These are phyloP conservation scores for Coemansia sp. DNA, from an alignment of 192 early-diverging fungal genomes.

Conservation along the genomic window DNA sequence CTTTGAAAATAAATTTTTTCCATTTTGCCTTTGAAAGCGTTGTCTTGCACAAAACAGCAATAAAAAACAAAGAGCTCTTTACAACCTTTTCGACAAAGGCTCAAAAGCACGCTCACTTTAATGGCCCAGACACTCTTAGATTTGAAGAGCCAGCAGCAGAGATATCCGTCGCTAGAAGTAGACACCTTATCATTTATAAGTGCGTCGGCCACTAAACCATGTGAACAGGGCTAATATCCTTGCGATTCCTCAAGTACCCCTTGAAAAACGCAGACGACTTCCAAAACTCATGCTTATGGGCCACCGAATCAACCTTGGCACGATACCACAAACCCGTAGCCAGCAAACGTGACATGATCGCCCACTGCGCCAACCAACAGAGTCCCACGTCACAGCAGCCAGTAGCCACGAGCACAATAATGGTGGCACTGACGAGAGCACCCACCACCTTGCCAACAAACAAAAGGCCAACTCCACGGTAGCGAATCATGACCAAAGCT, in stretches of 20 bases:
- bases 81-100: neutral
- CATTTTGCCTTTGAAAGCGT: neutral
- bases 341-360: constrained; percentile 19
- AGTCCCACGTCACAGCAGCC: constrained; percentile 6
- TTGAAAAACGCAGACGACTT: neutral
- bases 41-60: neutral
- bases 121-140: neutral
- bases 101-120: neutral
- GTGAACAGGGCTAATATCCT: neutral
- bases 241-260: neutral
- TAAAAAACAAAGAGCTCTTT: neutral
- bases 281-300: constrained; percentile 17
- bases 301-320: constrained; percentile 6
- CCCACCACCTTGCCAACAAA: constrained; percentile 13
- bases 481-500: constrained; percentile 13
- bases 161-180: neutral
- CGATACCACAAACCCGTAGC: constrained; percentile 23
- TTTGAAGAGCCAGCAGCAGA: neutral
- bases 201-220: neutral
- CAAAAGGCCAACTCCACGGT: constrained; percentile 28
- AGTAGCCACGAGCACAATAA: constrained; percentile 1
- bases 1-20: neutral
- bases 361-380: constrained; percentile 27
- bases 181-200: neutral
- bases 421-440: neutral